These are phyloP conservation scores for Wallemia ichthyophaga DNA, from an alignment of 1,284 basidiomycete genomes.

Conservation along the genomic window DNA sequence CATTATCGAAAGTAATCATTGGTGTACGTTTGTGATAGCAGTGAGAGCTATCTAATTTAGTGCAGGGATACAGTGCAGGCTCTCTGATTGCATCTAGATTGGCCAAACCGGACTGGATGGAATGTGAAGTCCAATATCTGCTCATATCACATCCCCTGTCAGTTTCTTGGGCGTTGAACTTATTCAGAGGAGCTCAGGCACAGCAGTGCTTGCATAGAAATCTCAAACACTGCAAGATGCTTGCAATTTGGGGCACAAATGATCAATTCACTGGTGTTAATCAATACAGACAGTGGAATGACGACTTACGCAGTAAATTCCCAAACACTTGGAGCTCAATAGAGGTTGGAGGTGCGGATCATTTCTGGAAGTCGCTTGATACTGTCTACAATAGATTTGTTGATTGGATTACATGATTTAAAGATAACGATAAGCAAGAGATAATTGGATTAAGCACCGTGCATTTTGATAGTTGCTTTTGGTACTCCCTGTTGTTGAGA, in stretches of 20 bases:
- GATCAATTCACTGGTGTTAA: neutral
- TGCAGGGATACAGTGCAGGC: neutral
- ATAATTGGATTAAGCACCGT: constrained; percentile 32
- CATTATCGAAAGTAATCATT: neutral
- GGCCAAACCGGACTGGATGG: neutral
- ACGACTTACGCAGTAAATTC: neutral
- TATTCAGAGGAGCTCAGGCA: neutral
- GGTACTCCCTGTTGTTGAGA: constrained; percentile 28
- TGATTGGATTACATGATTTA: neutral
- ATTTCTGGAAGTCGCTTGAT: neutral
- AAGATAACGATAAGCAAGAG: neutral
- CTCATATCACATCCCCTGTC: neutral
- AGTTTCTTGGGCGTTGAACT: neutral
- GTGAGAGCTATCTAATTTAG: neutral
- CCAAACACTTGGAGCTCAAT: neutral
- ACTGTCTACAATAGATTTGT: neutral
- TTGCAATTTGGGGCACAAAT: neutral
- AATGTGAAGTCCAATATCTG: neutral
- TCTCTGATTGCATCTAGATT: neutral
- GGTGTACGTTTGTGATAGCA: neutral
- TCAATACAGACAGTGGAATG: neutral
- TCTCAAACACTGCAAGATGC: neutral
- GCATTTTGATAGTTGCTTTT: constrained; percentile 44
- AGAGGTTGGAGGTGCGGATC: neutral
- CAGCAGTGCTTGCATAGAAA: neutral